These are phyloP conservation scores for Zygoascus flipseniorum DNA, from an alignment of 805 yeast genomes.

Conservation along the genomic window DNA sequence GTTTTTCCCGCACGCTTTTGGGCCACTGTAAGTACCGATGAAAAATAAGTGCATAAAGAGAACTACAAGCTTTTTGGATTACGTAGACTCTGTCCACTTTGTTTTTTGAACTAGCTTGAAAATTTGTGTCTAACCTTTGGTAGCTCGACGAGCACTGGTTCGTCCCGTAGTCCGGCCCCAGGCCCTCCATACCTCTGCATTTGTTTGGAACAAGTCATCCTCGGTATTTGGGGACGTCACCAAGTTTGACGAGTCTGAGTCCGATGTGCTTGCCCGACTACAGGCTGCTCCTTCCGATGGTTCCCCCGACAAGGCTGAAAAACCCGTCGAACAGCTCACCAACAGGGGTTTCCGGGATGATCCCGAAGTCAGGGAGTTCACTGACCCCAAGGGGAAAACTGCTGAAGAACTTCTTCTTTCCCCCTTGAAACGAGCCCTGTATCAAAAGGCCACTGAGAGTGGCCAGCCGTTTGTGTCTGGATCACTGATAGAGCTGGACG, in stretches of 20 bases:
- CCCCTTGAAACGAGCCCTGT: constrained; percentile 63
- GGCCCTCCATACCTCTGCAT: background rate
- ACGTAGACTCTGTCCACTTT: no score
- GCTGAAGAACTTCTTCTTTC: constrained; percentile 52
- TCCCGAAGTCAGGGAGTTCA: constrained; percentile 36
- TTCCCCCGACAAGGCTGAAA: background rate
- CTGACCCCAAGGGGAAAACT: constrained; percentile 44
- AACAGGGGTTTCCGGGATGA: constrained; percentile 12
- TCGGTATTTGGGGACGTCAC: constrained; percentile 2
- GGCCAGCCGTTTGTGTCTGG: constrained; percentile 49
- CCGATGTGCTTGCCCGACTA: background rate
- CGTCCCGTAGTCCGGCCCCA: no score
- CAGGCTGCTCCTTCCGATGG: constrained; percentile 1
- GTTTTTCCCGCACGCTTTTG: no score
- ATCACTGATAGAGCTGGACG: constrained; percentile 40
- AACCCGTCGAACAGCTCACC: constrained; percentile 1
- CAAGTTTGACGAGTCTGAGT: background rate
- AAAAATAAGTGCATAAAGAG: no score
- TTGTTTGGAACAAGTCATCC: background rate
- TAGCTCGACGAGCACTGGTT: no score
- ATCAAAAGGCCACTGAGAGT: constrained; percentile 46
- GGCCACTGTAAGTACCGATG: no score
- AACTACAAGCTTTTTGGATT: no score
- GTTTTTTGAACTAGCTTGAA: no score
- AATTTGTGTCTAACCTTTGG: no score